Percentiles rank a stretch among this genome's conserved stretches.
Evolutionary conservation across 192 early-diverging fungal species (phyloP).

Genomic region (Tieghemiomyces parasiticus): DNA sequence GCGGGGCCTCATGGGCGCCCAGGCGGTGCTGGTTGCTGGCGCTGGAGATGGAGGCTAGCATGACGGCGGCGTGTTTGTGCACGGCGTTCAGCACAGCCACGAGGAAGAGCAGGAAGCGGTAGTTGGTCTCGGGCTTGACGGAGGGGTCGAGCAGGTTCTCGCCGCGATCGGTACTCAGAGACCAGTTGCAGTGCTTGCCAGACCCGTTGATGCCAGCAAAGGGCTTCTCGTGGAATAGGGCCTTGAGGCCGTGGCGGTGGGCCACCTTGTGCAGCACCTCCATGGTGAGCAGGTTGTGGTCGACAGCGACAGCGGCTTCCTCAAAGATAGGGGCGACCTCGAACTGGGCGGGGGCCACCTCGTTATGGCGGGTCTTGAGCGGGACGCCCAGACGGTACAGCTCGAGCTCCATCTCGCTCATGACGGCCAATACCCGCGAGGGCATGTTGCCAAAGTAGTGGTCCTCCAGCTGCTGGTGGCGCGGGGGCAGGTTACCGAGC

Average conservation of each 20-base stretch:
- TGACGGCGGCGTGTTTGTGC: constrained; percentile 77
- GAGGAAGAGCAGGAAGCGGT: constrained; percentile 92
- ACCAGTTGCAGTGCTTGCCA: constrained; percentile 99
- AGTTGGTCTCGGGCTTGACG: constrained; percentile 94
- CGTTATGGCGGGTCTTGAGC: constrained; percentile 98
- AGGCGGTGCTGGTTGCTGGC: constrained; percentile 97
- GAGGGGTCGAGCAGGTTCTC: constrained; percentile 96
- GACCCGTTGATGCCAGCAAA: constrained; percentile 98
- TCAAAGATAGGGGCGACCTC: constrained; percentile 98
- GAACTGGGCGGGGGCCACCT: constrained; percentile 97
- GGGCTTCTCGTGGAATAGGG: constrained; percentile 98
- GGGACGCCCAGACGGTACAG: constrained; percentile 88
- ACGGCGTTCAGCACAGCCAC: constrained; percentile 84
- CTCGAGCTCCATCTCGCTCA: constrained; percentile 92
- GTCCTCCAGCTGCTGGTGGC: constrained; percentile 98
- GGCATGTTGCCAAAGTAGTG: constrained; percentile 99
- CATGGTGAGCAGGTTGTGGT: constrained; percentile 98
- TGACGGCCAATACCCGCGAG: constrained; percentile 73
- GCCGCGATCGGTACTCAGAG: constrained; percentile 81
- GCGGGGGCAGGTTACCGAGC: constrained; percentile 84
- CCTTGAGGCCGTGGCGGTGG: constrained; percentile 93
- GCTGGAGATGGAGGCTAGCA: constrained; percentile 84
- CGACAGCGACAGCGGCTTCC: constrained; percentile 86
- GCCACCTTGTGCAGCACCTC: constrained; percentile 93
- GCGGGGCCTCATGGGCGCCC: constrained; percentile 96